Base-by-base conservation (phyloP, 148 eudicot genomes). In the Amaranthus palmeri region DNA sequence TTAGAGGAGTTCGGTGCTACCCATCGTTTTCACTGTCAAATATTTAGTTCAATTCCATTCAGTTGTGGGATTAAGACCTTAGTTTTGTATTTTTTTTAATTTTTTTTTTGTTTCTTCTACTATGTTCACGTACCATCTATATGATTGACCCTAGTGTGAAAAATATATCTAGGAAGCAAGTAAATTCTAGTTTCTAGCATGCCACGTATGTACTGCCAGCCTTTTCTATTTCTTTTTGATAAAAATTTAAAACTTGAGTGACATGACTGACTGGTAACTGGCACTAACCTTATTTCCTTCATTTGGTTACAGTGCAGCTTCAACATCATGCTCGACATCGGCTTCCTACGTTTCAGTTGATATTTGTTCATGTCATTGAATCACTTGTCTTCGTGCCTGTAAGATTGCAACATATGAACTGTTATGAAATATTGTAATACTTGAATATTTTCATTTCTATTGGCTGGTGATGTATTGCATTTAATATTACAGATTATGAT, bases 351-450 rank as follows among this genome's bases (percentile, higher is more conserved):
- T 95, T 95, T 79, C 99, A 95, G 75, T 81, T 95, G 86, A 95
- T 95, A 67, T 95, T 95, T 87, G 99, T 95, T 69, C 99, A 95
- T 78, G 97, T 95, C 62, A 86, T 92, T 72, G 99, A 95, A 74
- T 95, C 99, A 17, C 99, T 95, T 67, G 97, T 95, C 75, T 95
- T 95, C 80, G 99, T 95, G 44, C 99, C 99, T 67, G 99, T 95
- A 84, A 84, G 88, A 46, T 65, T 77, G 57, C 50, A 13, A 25
- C 36, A 13, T 8, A 3, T 50, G 14, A 69, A 65, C 14, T 13
- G 11, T 52, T 40, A 25, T 3, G 44, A 13, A 67, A 54, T 18
- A 41, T 8, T 68, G 53, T 25, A 61, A 44, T 61, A 44, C 17
- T 49, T 69, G 65, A 57, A 44, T 40, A 43, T 55, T 25, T 68